Evolutionary conservation across 208 protist species (phyloP).

Genomic region (Wallacemonas collosoma): DNA sequence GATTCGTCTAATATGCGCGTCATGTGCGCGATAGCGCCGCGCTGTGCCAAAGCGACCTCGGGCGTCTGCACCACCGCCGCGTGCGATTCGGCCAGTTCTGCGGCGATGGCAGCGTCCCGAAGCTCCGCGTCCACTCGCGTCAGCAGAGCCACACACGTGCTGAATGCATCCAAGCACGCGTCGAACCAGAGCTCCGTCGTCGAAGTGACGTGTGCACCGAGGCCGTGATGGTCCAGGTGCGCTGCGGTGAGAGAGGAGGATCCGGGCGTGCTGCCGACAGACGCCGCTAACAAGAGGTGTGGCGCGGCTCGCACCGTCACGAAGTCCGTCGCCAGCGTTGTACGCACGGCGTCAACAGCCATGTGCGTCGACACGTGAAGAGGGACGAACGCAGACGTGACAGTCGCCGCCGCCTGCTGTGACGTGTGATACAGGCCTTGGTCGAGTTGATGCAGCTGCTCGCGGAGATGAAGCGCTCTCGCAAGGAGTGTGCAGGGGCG

Average conservation of each 20-base stretch:
- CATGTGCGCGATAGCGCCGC: background rate
- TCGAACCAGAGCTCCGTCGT: slow-evolving; percentile 8
- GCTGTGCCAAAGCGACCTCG: background rate
- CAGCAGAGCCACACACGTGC: slow-evolving; percentile 1
- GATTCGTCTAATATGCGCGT: background rate
- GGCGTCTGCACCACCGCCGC: background rate
- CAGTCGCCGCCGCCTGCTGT: background rate
- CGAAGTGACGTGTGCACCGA: background rate
- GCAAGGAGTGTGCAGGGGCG: background rate
- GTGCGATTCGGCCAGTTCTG: background rate
- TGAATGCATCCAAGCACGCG: background rate
- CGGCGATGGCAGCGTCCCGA: background rate
- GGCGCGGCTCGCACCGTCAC: background rate
- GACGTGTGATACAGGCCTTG: background rate
- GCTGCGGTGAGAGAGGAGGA: background rate
- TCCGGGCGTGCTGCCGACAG: no score
- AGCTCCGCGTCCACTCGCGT: background rate
- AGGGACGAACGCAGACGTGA: background rate
- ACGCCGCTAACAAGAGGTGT: background rate
- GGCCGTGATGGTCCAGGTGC: no score
- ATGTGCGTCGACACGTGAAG: background rate
- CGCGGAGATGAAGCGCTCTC: background rate
- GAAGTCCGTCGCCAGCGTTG: background rate
- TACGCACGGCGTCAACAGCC: background rate
- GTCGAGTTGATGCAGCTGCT: slow-evolving; percentile 2